These are phyloP conservation scores for Pleurotus pulmonarius DNA, from an alignment of 768 basidiomycete species.

Conservation along the genomic window DNA sequence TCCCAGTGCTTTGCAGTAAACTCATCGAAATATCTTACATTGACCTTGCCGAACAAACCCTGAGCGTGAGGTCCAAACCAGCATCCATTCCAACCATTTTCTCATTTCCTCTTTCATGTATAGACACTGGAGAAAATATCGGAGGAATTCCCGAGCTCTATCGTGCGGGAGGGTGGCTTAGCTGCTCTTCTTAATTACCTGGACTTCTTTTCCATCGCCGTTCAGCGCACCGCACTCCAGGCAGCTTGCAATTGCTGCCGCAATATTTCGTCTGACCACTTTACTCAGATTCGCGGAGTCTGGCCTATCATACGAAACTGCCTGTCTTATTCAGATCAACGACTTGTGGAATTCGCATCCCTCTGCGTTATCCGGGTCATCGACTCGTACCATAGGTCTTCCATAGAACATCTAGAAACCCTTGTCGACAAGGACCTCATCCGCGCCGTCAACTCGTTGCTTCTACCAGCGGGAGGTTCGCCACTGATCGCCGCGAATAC, in stretches of 20 bases:
- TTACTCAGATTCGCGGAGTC: slow-evolving; percentile 82
- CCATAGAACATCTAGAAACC: slow-evolving; percentile 80
- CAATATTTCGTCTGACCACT: slow-evolving; percentile 85
- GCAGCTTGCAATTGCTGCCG: slow-evolving; percentile 97
- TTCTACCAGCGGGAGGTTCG: slow-evolving; percentile 83
- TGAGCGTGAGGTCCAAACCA: slow-evolving; percentile 68
- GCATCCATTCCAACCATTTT: slow-evolving; percentile 12
- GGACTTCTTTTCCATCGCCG: slow-evolving; percentile 98
- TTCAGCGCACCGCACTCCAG: slow-evolving; percentile 94
- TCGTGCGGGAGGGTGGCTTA: slow-evolving; percentile 93
- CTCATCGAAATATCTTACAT: slow-evolving; percentile 96
- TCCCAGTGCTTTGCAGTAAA: slow-evolving; percentile 96
- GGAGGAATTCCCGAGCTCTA: slow-evolving; percentile 93
- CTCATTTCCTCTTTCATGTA: not conserved
- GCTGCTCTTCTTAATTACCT: slow-evolving; percentile 91
- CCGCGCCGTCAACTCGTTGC: slow-evolving; percentile 77
- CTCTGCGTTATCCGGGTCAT: slow-evolving; percentile 92
- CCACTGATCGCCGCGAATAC: slow-evolving; percentile 84
- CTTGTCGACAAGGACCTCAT: slow-evolving; percentile 80
- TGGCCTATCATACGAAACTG: slow-evolving; percentile 94
- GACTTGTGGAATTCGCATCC: slow-evolving; percentile 96
- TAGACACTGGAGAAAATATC: slow-evolving; percentile 99
- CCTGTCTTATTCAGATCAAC: slow-evolving; percentile 87
- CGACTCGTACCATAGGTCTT: slow-evolving; percentile 86
- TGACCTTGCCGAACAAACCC: slow-evolving; percentile 95